A percentile compares a stretch with the other conserved stretches of the same genome.
These are phyloP conservation scores for Cruciata laevipes DNA, from an alignment of 257 asterid genomes.

Conservation along the genomic window DNA sequence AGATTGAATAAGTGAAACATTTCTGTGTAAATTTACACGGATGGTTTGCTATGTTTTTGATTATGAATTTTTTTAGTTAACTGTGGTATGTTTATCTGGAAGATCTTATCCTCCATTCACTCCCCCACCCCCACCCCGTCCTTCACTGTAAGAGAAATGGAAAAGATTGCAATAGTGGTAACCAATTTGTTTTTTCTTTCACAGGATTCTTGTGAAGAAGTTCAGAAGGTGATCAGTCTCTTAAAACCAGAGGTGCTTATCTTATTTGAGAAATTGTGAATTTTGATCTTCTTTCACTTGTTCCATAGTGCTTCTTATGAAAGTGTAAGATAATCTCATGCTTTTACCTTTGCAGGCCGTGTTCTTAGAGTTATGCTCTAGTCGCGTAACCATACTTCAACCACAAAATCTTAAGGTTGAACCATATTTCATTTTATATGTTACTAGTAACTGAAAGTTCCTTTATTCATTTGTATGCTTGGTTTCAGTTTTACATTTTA, in stretches of 20 bases:
- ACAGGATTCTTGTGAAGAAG: constrained; percentile 90
- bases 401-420: constrained; percentile 68
- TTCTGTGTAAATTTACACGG: neutral
- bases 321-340: constrained; percentile 5
- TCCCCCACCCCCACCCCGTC: neutral
- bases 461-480: neutral
- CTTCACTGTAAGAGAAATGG: neutral
- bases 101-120: neutral
- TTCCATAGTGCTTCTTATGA: constrained; percentile 6
- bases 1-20: neutral
- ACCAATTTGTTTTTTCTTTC: constrained; percentile 5
- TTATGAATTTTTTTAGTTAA: neutral
- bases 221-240: constrained; percentile 66
- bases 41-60: neutral
- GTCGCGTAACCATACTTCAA: constrained; percentile 65
- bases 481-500: neutral
- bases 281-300: constrained; percentile 8
- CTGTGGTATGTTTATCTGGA: neutral
- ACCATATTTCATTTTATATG: neutral
- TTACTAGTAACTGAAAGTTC: neutral
- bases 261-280: constrained; percentile 10
- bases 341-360: constrained; percentile 50
- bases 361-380: constrained; percentile 77
- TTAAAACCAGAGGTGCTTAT: constrained; percentile 67
- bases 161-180: neutral